Conservation (phyloP, 163 green algal species). For the Botryococcus braunii region DNA sequence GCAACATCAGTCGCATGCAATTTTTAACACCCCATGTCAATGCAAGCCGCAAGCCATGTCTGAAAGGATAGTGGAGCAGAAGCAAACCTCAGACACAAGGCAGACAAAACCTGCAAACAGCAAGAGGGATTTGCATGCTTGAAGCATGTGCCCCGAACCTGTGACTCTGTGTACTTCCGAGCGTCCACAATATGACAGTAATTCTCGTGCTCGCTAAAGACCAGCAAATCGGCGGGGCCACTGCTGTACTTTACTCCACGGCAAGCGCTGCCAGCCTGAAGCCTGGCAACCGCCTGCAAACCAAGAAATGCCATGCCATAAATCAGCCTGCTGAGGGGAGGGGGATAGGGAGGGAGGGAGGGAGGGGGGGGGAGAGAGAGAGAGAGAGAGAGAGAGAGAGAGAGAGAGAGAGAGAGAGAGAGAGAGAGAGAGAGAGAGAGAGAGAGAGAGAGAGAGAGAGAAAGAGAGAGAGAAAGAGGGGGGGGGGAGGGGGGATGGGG, state of each 20-base stretch:
- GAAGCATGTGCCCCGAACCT: conserved; percentile 8
- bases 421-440: too few relatives aligned
- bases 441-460: too few relatives aligned
- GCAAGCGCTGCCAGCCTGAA: conserved; percentile 1
- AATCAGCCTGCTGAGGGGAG: neutral
- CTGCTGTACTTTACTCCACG: conserved; percentile 58
- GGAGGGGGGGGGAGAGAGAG: too few relatives aligned
- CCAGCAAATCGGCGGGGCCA: conserved; percentile 56
- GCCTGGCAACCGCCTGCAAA: conserved; percentile 18
- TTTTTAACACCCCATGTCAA: too few relatives aligned
- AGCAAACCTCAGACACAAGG: neutral
- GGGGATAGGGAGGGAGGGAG: too few relatives aligned
- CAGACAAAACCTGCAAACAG: neutral
- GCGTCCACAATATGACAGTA: conserved; percentile 22
- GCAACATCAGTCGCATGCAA: neutral
- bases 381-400: too few relatives aligned
- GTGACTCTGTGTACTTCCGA: conserved; percentile 18
- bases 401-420: too few relatives aligned
- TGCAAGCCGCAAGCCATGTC: neutral
- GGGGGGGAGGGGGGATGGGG: too few relatives aligned
- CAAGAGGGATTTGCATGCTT: neutral
- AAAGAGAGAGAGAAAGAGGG: too few relatives aligned
- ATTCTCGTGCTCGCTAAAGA: conserved; percentile 53
- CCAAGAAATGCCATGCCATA: neutral
- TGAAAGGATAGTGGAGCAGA: neutral